A percentile compares a stretch with the other conserved stretches of the same genome.
These are phyloP conservation scores for Ophiostoma piceae DNA, from an alignment of 2,329 filamentous ascomycete species.

Conservation along the genomic window DNA sequence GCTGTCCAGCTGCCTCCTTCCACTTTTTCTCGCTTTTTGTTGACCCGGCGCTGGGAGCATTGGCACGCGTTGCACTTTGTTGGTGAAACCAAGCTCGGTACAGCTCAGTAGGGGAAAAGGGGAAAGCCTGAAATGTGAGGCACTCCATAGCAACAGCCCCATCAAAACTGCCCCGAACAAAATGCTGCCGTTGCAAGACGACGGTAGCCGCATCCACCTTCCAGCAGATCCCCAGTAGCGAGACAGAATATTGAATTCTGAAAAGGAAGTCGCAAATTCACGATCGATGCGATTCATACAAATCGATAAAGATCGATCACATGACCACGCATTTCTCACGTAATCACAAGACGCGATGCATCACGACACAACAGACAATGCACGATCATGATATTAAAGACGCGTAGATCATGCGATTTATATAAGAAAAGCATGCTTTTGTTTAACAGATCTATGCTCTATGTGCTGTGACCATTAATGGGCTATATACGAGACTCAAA, in stretches of 20 bases:
- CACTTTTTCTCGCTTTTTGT: slow-evolving; percentile 21
- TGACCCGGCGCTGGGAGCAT: slow-evolving; percentile 20
- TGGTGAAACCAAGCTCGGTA: neutral
- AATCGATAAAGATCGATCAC: neutral
- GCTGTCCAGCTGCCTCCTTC: slow-evolving; percentile 5
- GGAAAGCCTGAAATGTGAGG: slow-evolving; percentile 21
- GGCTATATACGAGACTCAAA: neutral
- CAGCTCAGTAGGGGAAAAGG: neutral
- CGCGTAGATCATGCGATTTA: neutral
- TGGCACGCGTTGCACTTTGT: neutral
- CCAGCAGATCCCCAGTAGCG: neutral
- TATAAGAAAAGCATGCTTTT: neutral
- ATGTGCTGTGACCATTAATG: neutral
- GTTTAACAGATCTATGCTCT: neutral
- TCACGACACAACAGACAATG: neutral
- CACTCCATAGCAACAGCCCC: neutral
- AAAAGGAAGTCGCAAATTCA: neutral
- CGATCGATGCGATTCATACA: neutral
- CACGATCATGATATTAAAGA: neutral
- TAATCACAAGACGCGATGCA: neutral
- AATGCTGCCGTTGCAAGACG: slow-evolving; percentile 6
- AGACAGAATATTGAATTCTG: neutral
- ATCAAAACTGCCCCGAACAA: neutral
- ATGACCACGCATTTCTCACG: slow-evolving; percentile 4
- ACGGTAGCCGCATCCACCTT: neutral